Conservation (phyloP, 2,329 filamentous ascomycete species). For the Sclerotinia spermophila region DNA sequence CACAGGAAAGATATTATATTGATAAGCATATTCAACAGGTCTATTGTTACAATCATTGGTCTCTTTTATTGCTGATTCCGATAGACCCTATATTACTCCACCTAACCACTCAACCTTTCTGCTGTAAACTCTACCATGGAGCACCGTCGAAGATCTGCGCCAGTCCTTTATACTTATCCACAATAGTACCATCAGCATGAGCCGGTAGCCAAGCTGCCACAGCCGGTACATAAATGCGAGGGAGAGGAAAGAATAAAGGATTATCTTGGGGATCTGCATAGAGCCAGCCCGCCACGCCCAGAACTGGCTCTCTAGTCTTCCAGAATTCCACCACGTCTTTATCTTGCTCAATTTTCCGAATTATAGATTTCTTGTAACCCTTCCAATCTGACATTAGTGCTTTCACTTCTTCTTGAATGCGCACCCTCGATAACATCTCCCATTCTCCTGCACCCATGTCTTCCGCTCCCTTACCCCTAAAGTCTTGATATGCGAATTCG, state of each 20-base stretch:
- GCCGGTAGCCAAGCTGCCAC: not conserved
- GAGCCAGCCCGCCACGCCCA: not conserved
- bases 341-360: not conserved
- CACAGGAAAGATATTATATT: not conserved
- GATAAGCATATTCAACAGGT: not conserved
- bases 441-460: not conserved
- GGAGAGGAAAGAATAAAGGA: not conserved
- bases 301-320: not conserved
- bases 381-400: not conserved
- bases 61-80: not conserved
- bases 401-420: not conserved
- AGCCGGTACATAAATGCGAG: not conserved
- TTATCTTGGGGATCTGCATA: not conserved
- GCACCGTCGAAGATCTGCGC: not conserved
- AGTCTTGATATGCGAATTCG: not conserved
- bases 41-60: not conserved
- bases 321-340: not conserved
- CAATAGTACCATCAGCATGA: not conserved
- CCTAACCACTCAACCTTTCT: too few species aligned
- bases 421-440: not conserved
- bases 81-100: not conserved
- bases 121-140: not conserved
- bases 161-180: conserved; percentile 7
- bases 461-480: not conserved
- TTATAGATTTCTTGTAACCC: not conserved